phyloP scores from a whole-genome alignment of 2,329 filamentous ascomycete species.

The Cladosporium sp. region DNA sequence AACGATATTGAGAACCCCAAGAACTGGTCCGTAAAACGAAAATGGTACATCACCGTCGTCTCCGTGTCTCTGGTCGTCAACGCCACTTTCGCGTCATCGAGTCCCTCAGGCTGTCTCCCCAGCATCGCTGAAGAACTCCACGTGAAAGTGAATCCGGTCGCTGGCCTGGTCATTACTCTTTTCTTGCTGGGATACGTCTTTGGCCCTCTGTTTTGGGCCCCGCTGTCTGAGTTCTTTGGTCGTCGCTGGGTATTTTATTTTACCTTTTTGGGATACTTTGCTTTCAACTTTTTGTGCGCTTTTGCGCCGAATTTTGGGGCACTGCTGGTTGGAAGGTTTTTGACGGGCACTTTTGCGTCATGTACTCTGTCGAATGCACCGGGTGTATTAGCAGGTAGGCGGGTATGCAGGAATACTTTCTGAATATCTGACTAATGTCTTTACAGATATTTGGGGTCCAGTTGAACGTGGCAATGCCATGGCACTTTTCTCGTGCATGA shows the following conservation, averaged over 20 bases:
- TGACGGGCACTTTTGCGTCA: slow-evolving; percentile 58
- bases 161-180: slow-evolving; percentile 35
- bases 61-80: slow-evolving; percentile 55
- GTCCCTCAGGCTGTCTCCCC: slow-evolving; percentile 40
- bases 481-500: slow-evolving; percentile 55
- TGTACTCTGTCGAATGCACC: slow-evolving; percentile 46
- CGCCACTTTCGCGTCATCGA: slow-evolving; percentile 55
- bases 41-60: slow-evolving; percentile 45
- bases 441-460: slow-evolving; percentile 52
- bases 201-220: slow-evolving; percentile 64
- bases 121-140: slow-evolving; percentile 49
- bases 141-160: slow-evolving; percentile 47
- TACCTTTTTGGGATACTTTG: slow-evolving; percentile 42
- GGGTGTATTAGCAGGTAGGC: slow-evolving; percentile 48
- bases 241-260: slow-evolving; percentile 55
- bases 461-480: slow-evolving; percentile 56
- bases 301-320: slow-evolving; percentile 56
- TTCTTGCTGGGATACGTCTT: slow-evolving; percentile 55
- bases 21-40: slow-evolving; percentile 48
- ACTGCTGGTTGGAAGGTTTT: slow-evolving; percentile 56
- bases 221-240: slow-evolving; percentile 65
- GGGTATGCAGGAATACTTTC: neutral
- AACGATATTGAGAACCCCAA: slow-evolving; percentile 55
- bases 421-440: slow-evolving; percentile 18
- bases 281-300: slow-evolving; percentile 56